Conservation (phyloP, 192 early-diverging fungal species). For the Backusella parvicylindrica region DNA sequence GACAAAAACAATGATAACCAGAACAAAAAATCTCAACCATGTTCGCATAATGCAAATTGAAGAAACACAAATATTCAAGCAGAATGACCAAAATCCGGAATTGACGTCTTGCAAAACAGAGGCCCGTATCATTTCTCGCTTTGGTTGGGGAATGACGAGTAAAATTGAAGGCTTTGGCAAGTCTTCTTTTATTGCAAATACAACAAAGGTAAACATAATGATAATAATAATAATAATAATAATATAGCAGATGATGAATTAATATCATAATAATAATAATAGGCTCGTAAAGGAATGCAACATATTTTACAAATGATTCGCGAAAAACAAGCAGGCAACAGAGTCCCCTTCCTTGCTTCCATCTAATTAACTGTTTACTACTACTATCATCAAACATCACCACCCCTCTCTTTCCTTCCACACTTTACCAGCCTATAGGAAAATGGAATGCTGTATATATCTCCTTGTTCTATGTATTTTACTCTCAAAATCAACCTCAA, state of each 20-base stretch:
- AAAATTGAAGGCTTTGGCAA: constrained; percentile 89
- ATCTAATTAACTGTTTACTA: too few relatives aligned
- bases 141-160: constrained; percentile 80
- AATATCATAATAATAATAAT: background rate
- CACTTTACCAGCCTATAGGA: background rate
- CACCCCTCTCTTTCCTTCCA: background rate
- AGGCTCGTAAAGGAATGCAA: constrained; percentile 27
- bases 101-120: constrained; percentile 77
- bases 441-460: background rate
- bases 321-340: constrained; percentile 16
- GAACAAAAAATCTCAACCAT: constrained; percentile 89
- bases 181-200: constrained; percentile 79
- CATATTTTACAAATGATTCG: constrained; percentile 30
- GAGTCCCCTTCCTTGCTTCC: background rate
- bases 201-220: constrained; percentile 56
- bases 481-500: background rate
- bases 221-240: background rate
- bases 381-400: background rate
- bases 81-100: constrained; percentile 48
- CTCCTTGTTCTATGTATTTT: background rate
- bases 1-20: constrained; percentile 74
- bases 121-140: constrained; percentile 83
- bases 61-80: constrained; percentile 77
- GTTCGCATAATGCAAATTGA: constrained; percentile 91
- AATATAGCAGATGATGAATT: background rate